Percentiles rank a stretch among this genome's conserved stretches.
These are phyloP conservation scores for Rheum nobile DNA, from an alignment of 148 eudicot genomes.

Conservation along the genomic window DNA sequence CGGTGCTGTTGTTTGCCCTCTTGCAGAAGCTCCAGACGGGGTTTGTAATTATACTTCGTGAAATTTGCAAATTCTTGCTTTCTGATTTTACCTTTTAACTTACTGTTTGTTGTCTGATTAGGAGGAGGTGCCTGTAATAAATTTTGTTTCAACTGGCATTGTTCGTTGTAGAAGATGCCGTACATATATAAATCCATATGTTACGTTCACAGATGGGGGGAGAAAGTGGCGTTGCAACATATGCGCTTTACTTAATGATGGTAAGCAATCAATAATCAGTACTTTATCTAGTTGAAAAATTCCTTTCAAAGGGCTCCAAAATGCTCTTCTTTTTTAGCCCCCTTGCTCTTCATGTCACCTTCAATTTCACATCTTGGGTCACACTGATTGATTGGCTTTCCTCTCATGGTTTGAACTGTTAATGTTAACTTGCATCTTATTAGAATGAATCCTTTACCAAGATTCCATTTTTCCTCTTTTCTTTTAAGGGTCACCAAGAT, in stretches of 20 bases:
- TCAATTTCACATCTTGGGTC: neutral
- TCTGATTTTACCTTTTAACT: slow-evolving; percentile 3
- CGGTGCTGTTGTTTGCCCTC: slow-evolving; percentile 97
- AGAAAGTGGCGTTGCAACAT: slow-evolving; percentile 98
- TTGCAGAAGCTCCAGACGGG: slow-evolving; percentile 93
- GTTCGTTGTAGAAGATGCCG: slow-evolving; percentile 97
- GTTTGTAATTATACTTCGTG: slow-evolving; percentile 34
- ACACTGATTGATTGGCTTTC: neutral
- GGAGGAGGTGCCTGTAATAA: slow-evolving; percentile 94
- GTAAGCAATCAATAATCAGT: slow-evolving; percentile 25
- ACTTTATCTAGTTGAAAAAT: neutral
- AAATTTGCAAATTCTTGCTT: neutral
- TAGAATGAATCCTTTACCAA: neutral
- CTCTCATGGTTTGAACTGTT: neutral
- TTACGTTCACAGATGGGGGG: slow-evolving; percentile 78
- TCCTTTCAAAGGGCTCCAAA: neutral
- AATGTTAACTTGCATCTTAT: neutral
- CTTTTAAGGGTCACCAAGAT: neutral
- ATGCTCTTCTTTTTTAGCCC: neutral
- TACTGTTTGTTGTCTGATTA: slow-evolving; percentile 21
- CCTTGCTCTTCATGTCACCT: neutral
- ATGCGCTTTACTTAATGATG: slow-evolving; percentile 88
- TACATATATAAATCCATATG: slow-evolving; percentile 86
- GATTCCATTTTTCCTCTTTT: neutral
- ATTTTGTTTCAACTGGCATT: slow-evolving; percentile 80